Evolutionary conservation across 2,329 filamentous ascomycete genomes (phyloP).

Genomic region (Colletotrichum sp.): DNA sequence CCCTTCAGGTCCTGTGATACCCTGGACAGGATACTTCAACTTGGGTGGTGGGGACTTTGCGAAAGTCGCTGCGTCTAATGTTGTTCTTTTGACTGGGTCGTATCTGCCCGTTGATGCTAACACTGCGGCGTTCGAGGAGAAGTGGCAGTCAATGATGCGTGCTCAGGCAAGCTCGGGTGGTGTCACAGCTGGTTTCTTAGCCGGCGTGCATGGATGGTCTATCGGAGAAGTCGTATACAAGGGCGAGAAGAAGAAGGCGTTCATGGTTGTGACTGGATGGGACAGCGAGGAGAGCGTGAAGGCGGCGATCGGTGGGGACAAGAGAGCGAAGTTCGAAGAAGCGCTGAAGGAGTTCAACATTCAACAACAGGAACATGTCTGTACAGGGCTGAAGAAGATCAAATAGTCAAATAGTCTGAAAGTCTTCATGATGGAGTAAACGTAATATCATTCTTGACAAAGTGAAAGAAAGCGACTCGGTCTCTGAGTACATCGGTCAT

Average conservation of each 20-base stretch:
- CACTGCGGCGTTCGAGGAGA: not conserved
- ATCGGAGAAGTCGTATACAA: not conserved
- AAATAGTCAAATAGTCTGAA: not conserved
- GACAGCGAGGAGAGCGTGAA: not conserved
- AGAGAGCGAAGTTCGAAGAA: not conserved
- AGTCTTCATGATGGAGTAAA: not conserved
- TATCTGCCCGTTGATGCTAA: not conserved
- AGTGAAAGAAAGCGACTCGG: not conserved
- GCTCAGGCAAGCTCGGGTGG: not conserved
- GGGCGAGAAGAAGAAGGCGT: not conserved
- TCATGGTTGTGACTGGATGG: not conserved
- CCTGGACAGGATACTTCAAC: not conserved
- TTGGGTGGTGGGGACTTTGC: not conserved
- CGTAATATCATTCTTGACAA: accelerated
- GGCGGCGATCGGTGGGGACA: not conserved
- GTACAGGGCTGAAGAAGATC: not conserved
- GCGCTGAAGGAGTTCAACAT: not conserved
- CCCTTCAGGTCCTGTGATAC: not conserved
- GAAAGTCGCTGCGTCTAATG: not conserved
- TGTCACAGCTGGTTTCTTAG: not conserved
- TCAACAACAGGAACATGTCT: not conserved
- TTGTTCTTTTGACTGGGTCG: not conserved
- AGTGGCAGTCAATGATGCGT: not conserved
- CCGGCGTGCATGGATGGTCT: not conserved
- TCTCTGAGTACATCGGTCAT: accelerated